Percentiles rank a stretch among this genome's conserved stretches.
phyloP scores from a whole-genome alignment of 1,284 basidiomycete species.

The Fomitopsis pinicola region DNA sequence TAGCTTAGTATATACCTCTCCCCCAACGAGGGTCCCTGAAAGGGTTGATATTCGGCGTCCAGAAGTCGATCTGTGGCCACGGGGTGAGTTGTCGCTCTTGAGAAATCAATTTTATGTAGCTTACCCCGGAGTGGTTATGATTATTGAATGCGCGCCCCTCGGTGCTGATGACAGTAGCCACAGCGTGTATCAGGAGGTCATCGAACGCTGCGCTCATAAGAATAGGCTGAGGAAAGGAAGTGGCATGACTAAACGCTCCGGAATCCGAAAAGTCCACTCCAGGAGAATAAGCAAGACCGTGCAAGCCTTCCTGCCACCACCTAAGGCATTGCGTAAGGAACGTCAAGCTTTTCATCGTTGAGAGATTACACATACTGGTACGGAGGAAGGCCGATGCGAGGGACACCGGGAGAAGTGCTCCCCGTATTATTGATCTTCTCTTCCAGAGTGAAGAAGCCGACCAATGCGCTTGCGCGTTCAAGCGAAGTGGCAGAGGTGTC shows the following conservation, averaged over 20 bases:
- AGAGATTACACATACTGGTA: slow-evolving; percentile 41
- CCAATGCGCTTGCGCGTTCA: slow-evolving; percentile 43
- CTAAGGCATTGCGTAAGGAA: neutral
- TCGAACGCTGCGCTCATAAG: slow-evolving; percentile 38
- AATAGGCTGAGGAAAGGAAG: slow-evolving; percentile 47
- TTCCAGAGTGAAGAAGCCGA: slow-evolving; percentile 41
- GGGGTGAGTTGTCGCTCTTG: neutral
- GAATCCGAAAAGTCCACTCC: slow-evolving; percentile 44
- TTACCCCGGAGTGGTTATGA: slow-evolving; percentile 36
- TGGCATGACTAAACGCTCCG: slow-evolving; percentile 50
- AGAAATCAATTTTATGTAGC: neutral
- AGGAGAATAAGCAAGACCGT: slow-evolving; percentile 48
- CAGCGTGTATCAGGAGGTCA: slow-evolving; percentile 41
- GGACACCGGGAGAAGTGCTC: slow-evolving; percentile 44
- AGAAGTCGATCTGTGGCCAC: slow-evolving; percentile 37
- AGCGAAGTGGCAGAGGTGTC: slow-evolving; percentile 40
- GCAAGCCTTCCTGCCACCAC: slow-evolving; percentile 28
- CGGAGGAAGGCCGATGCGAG: slow-evolving; percentile 43
- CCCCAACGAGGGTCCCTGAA: slow-evolving; percentile 64
- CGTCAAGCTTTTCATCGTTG: slow-evolving; percentile 22
- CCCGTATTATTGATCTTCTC: slow-evolving; percentile 49
- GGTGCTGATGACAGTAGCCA: slow-evolving; percentile 47
- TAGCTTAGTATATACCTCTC: slow-evolving; percentile 29
- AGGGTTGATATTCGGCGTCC: slow-evolving; percentile 57
- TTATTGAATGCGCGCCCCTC: slow-evolving; percentile 58